Conservation (phyloP, 441 rosid species). For the Viola pubescens region DNA sequence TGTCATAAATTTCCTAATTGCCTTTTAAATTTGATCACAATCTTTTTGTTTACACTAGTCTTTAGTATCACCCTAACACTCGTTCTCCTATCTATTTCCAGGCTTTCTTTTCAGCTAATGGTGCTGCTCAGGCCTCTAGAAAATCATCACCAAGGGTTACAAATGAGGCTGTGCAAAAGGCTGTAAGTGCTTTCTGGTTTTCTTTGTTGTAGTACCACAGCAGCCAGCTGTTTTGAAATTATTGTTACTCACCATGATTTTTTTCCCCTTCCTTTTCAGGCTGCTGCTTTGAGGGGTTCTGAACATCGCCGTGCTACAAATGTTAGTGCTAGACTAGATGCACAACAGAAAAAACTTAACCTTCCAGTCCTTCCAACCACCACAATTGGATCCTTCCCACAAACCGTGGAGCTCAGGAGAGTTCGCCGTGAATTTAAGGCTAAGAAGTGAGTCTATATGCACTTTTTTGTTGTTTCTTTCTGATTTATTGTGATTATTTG, state of each 20-base stretch:
- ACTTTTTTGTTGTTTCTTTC: not conserved
- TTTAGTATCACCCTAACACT: conserved; percentile 6
- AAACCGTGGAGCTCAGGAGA: conserved; percentile 81
- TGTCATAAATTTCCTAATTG: not conserved
- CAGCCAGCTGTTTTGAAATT: not conserved
- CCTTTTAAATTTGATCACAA: not conserved
- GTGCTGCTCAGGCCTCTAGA: conserved; percentile 80
- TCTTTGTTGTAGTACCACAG: not conserved
- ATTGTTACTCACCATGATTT: conserved; percentile 3
- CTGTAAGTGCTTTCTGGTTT: conserved; percentile 43
- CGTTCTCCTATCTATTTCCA: conserved; percentile 15
- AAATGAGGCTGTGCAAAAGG: conserved; percentile 84
- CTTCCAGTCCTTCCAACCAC: conserved; percentile 94
- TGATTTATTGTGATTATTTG: not conserved
- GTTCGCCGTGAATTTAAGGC: conserved; percentile 98
- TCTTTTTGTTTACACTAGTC: not conserved
- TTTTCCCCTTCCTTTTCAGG: conserved; percentile 41
- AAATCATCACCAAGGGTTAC: conserved; percentile 84
- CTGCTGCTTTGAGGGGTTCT: conserved; percentile 84
- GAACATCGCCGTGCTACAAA: conserved; percentile 84
- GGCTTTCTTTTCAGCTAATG: conserved; percentile 71
- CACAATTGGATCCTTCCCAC: conserved; percentile 96
- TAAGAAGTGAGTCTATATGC: conserved; percentile 53
- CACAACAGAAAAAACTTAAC: conserved; percentile 92
- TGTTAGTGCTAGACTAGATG: conserved; percentile 80